Percentiles rank a stretch among this genome's conserved stretches.
Conservation (phyloP, 352 stramenopile species). For the Globisporangium acanthophoron region DNA sequence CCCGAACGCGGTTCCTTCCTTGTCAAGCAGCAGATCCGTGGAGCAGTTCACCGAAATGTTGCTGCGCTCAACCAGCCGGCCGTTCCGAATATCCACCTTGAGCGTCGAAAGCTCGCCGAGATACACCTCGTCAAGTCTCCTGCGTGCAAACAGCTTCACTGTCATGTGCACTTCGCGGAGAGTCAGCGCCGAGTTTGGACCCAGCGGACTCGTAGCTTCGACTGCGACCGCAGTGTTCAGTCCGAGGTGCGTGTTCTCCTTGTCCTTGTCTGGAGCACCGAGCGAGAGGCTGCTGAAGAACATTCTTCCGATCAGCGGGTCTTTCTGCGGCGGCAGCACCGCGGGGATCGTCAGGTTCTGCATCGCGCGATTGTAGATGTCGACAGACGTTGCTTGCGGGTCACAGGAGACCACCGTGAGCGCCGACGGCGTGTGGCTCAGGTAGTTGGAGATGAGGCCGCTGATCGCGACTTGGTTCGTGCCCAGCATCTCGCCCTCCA, state of each 20-base stretch:
- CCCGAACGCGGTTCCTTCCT: slow-evolving; percentile 46
- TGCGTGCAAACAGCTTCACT: slow-evolving; percentile 36
- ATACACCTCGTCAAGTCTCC: slow-evolving; percentile 19
- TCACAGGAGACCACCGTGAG: slow-evolving; percentile 62
- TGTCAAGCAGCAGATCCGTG: slow-evolving; percentile 37
- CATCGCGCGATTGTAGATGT: slow-evolving; percentile 72
- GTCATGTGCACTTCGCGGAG: slow-evolving; percentile 54
- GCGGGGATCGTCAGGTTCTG: slow-evolving; percentile 63
- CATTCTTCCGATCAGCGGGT: slow-evolving; percentile 52
- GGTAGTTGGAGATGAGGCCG: slow-evolving; percentile 69
- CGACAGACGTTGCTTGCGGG: slow-evolving; percentile 50
- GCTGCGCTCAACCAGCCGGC: slow-evolving; percentile 43
- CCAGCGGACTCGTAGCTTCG: slow-evolving; percentile 64
- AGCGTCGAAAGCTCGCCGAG: slow-evolving; percentile 48
- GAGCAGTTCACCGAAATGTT: slow-evolving; percentile 71
- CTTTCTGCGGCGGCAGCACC: slow-evolving; percentile 47
- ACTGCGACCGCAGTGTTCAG: slow-evolving; percentile 53
- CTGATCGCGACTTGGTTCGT: slow-evolving; percentile 62
- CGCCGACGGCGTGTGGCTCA: slow-evolving; percentile 47
- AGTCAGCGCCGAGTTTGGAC: slow-evolving; percentile 45
- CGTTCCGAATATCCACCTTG: slow-evolving; percentile 50
- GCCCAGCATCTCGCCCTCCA: slow-evolving; percentile 61
- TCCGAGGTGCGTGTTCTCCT: slow-evolving; percentile 37
- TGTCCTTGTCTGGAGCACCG: slow-evolving; percentile 30
- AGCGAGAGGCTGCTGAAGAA: slow-evolving; percentile 61